A percentile compares a stretch with the other conserved stretches of the same genome.
Evolutionary conservation across 192 early-diverging fungal genomes (phyloP).

Genomic region (Backusella tarrabulga): DNA sequence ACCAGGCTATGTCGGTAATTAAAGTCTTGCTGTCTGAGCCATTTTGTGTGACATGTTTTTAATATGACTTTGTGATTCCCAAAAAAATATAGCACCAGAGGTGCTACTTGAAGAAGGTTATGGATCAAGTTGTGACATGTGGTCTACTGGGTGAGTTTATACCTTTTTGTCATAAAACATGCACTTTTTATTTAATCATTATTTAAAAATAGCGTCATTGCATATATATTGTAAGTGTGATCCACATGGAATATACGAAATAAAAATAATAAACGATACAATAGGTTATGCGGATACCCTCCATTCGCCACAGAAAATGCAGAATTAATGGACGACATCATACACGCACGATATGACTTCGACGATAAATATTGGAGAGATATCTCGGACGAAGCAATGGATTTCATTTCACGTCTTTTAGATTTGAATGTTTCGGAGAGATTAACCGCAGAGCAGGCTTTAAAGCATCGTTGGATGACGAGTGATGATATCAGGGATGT

Average conservation of each 20-base stretch:
- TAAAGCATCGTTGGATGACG: slow-evolving; percentile 84
- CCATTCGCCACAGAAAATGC: slow-evolving; percentile 67
- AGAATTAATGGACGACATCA: slow-evolving; percentile 57
- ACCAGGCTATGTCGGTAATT: slow-evolving; percentile 64
- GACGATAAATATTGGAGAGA: slow-evolving; percentile 76
- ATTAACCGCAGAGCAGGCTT: slow-evolving; percentile 78
- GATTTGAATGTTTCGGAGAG: slow-evolving; percentile 68
- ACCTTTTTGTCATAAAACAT: background rate
- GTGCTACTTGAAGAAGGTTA: slow-evolving; percentile 79
- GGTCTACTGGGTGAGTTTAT: slow-evolving; percentile 70
- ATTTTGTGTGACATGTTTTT: background rate
- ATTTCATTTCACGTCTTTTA: slow-evolving; percentile 71
- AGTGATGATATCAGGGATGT: slow-evolving; percentile 56
- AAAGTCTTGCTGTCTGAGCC: background rate
- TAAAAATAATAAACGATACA: background rate
- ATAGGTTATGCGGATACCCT: slow-evolving; percentile 72
- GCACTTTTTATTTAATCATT: too few relatives aligned
- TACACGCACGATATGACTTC: slow-evolving; percentile 64
- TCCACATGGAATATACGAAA: background rate
- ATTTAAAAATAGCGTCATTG: slow-evolving; percentile 61
- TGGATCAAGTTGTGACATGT: slow-evolving; percentile 90
- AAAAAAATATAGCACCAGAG: slow-evolving; percentile 66
- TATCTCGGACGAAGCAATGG: slow-evolving; percentile 82
- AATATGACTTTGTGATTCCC: background rate
- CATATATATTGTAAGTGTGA: slow-evolving; percentile 72